Base-by-base conservation (phyloP, 2,329 filamentous ascomycete species). In the Triangularia verruculosa region DNA sequence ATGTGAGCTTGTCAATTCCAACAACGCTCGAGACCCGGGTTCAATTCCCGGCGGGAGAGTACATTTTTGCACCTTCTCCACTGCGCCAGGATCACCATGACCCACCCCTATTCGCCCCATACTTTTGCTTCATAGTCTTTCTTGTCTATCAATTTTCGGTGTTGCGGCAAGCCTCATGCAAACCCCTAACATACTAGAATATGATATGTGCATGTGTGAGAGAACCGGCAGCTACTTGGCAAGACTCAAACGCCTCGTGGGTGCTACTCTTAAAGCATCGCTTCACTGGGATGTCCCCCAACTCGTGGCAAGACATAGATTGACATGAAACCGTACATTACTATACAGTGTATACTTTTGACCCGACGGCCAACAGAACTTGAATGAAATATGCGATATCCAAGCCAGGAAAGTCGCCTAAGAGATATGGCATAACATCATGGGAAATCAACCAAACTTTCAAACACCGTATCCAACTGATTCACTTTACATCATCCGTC, bases 11-110 rank as follows among this genome's bases (percentile, higher is more conserved):
- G 57, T 59, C 57, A n/a, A 59, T 13, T 12, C n/a, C 39, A 59
- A 52, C 34, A 59, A 59, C 57, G 57, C 57, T 59, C 57, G 57
- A 43, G 57, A 59, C 57, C 57, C 57, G 57, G 57, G 57, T 59
- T 59, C 57, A 59, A 59, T 59, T 59, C 57, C 57, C 57, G 57
- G 57, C 57, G 57, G 57, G 57, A 59, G 57, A 59, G 39, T 54
- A 54, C 51, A 54, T n/a, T 54, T 54, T 54, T 54, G 20, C 13
- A 15, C 12, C 27, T 34, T 32, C 28, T 52, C 17, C 34, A 52
- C 39, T 13, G n/a, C 13, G 27, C 17, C 25, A 32, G 15, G 27
- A 15, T 30, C 39, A 15, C 9, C 27, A 5, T 28, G 5, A 4
- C 9, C 27, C 27, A 28, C 39, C n/a, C 39, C 17, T 9, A 9